Base-by-base conservation (phyloP, 164 flowering plant genomes). In the Macadamia integrifolia region DNA sequence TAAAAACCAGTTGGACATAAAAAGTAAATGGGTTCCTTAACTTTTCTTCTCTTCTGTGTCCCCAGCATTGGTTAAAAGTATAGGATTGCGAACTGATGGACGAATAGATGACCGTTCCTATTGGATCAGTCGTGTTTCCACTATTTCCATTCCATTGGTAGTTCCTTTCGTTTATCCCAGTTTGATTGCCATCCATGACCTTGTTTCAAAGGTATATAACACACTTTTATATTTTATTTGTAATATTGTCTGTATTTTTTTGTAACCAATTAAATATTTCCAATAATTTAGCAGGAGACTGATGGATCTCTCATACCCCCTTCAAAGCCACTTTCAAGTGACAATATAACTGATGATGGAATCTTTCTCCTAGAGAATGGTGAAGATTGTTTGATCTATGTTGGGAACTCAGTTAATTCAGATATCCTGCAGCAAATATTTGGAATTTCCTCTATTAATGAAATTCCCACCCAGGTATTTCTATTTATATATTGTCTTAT, bases 331-430 rank as follows among this genome's bases (percentile, higher is more conserved):
- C 96, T 90, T 66, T 89, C 97, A 11, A 92, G 98, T 80, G 99
- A 94, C 71, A 92, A 90, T 73, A 69, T 92, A 46, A 80, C 76
- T 67, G 97, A 92, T 32, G 83, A 89, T 2, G 98, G 99, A 64
- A 81, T 94, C 12, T 94, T 85, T 80, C 88, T 94, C 75, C 87
- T 94, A 28, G 99, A 94, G 81, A 94, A 84, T 78, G 99, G 99
- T 49, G 88, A 86, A 60, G 97, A 92, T 78, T 82, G 90, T 78
- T 76, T 94, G 60, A 78, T 94, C 58, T 92, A 86, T 77, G 71
- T 92, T 69, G 99, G 99, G 60, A 84, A 73, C 72, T 78, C 79
- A 6, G 98, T 79, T n/a, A 72, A 82, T 73, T 68, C 88, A 14
- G 79, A 77, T 60, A 79, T 86, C 60, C 44, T 90, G 71, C 82